Percentiles rank a stretch among this genome's conserved stretches.
Evolutionary conservation across 495 filamentous ascomycete species (phyloP).

Genomic region (Aspergillus baeticus): DNA sequence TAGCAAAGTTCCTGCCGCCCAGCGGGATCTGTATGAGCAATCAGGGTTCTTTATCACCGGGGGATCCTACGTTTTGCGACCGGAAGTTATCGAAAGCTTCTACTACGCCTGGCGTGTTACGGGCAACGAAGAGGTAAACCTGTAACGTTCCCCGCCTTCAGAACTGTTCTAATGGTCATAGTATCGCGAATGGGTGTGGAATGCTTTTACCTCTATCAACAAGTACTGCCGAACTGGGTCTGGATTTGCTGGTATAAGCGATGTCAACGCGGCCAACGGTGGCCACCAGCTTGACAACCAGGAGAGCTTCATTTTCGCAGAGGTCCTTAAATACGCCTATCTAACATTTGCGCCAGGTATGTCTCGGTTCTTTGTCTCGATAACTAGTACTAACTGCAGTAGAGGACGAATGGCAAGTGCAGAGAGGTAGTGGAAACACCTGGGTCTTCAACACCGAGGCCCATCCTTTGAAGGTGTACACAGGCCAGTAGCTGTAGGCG

Average conservation of each 20-base stretch:
- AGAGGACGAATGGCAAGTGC: conserved; percentile 67
- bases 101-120: conserved; percentile 88
- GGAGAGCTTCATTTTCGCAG: conserved; percentile 90
- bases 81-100: conserved; percentile 83
- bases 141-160: not conserved
- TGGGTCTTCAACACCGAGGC: conserved; percentile 88
- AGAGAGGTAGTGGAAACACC: conserved; percentile 53
- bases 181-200: conserved; percentile 86
- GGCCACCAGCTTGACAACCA: conserved; percentile 66
- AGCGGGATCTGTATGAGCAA: conserved; percentile 57
- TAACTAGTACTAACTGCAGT: conserved; percentile 2
- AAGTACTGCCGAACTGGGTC: conserved; percentile 58
- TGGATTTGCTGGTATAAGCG: conserved; percentile 62
- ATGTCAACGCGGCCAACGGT: conserved; percentile 66
- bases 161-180: conserved; percentile 29
- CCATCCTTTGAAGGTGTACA: conserved; percentile 65
- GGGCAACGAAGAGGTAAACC: conserved; percentile 51
- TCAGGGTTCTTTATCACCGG: conserved; percentile 75
- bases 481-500: not conserved
- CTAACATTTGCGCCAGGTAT: conserved; percentile 44
- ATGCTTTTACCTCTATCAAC: conserved; percentile 72
- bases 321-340: conserved; percentile 85
- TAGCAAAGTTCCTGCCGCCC: conserved; percentile 39
- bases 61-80: conserved; percentile 65
- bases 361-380: not conserved